Evolutionary conservation across 2,329 filamentous ascomycete species (phyloP).

Genomic region (Meredithiella fracta): DNA sequence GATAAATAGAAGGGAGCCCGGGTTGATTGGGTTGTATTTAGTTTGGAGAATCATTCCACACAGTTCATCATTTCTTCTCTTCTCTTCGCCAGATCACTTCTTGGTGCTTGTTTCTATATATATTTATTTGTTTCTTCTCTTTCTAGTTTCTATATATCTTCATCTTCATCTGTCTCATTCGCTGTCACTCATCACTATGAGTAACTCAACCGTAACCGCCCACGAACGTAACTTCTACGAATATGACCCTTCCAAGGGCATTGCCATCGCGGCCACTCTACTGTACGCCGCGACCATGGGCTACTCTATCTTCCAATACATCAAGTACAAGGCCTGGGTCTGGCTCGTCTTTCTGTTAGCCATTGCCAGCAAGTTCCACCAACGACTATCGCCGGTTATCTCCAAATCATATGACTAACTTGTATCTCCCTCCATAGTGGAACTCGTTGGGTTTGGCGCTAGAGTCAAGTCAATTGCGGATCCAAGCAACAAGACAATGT

Average conservation of each 20-base stretch:
- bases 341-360: constrained; percentile 4
- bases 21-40: too few relatives aligned
- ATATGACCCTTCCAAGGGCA: constrained; percentile 1
- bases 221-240: not conserved
- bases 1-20: too few relatives aligned
- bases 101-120: too few relatives aligned
- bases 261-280: constrained; percentile 9
- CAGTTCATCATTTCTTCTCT: too few relatives aligned
- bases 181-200: not conserved
- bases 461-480: not conserved
- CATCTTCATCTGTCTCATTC: not conserved
- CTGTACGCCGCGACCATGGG: not conserved
- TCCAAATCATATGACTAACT: too few relatives aligned
- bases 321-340: constrained; percentile 5
- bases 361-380: not conserved
- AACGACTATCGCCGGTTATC: too few relatives aligned
- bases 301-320: constrained; percentile 5
- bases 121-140: too few relatives aligned
- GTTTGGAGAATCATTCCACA: too few relatives aligned
- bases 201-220: not conserved
- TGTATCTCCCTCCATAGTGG: too few relatives aligned
- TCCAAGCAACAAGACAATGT: constrained; percentile 10
- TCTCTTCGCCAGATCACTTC: too few relatives aligned
- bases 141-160: not conserved
- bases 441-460: not conserved